Percentiles rank a stretch among this genome's conserved stretches.
These are phyloP conservation scores for Boletus semigastroideus DNA, from an alignment of 1,284 basidiomycete genomes.

Conservation along the genomic window DNA sequence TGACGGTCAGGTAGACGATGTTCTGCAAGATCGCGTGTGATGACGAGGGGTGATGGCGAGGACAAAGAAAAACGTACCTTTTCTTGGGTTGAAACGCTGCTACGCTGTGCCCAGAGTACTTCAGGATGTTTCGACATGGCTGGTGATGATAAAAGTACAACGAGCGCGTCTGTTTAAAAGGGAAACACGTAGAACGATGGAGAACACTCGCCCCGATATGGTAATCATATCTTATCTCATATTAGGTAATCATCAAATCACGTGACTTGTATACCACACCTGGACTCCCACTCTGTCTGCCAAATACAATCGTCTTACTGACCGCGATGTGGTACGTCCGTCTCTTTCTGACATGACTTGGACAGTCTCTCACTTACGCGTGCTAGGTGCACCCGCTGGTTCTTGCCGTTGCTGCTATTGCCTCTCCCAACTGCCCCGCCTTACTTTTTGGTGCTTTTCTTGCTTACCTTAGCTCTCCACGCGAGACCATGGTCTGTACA, in stretches of 20 bases:
- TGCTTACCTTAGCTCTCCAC: constrained; percentile 72
- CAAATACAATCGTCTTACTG: neutral
- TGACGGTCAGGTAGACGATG: constrained; percentile 80
- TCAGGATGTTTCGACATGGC: constrained; percentile 73
- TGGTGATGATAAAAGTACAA: constrained; percentile 4
- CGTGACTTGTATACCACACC: constrained; percentile 35
- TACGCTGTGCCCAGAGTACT: constrained; percentile 90
- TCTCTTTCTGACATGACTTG: neutral
- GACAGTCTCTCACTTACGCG: constrained; percentile 2
- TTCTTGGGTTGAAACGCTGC: constrained; percentile 59
- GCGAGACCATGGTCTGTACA: constrained; percentile 72
- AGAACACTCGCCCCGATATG: constrained; percentile 33
- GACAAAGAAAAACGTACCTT: constrained; percentile 54
- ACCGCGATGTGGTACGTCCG: constrained; percentile 24
- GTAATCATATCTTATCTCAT: constrained; percentile 10
- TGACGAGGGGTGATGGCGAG: constrained; percentile 9
- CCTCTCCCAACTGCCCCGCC: constrained; percentile 78
- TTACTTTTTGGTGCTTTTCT: constrained; percentile 69
- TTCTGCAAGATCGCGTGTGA: constrained; percentile 50
- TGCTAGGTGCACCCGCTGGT: constrained; percentile 78
- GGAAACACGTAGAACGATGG: constrained; percentile 33
- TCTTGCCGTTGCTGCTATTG: constrained; percentile 69
- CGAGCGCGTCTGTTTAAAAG: constrained; percentile 1
- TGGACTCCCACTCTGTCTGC: neutral
- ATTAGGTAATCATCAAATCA: constrained; percentile 23